Evolutionary conservation across 345 rosid species (phyloP), one percentile per base, ranked within the genome.

Genomic region (Aurinia saxatilis): DNA sequence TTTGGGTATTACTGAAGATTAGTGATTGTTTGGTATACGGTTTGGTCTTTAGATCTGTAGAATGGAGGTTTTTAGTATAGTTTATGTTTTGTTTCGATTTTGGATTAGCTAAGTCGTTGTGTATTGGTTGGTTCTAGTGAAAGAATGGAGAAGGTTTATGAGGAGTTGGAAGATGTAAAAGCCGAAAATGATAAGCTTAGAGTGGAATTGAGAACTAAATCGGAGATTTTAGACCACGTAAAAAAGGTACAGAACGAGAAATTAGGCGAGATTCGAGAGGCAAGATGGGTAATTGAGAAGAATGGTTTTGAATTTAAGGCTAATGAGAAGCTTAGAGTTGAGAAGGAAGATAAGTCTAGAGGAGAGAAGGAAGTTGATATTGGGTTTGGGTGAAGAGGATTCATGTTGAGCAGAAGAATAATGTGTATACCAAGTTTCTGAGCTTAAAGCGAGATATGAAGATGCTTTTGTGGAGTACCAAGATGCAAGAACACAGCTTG

Each of bases 131-230:
- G 31, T 27, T 27, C 1, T 65, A 74, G 78, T 34, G 80, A 18
- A n/a, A n/a, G n/a, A n/a, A 60, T 84, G 92, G 88, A 83, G 8
- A 74, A 60, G 67, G 68, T 88, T 38, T 74, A 60, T 49, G 87
- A 82, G 71, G 91, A 88, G 75, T 68, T 86, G 5, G 93, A 83
- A 19, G 84, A 81, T 47, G 80, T 86, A 18, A 92, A 81, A 78
- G 73, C 76, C 10, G 93, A 67, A 54, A 78, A 83, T 36, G 91
- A 84, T 64, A 83, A 77, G 82, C 86, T 88, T 7, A 78, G 66
- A 67, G 62, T 48, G 23, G 92, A 86, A 19, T 75, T 36, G 65
- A 76, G 54, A 66, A 63, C 33, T 73, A 84, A 83, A 65, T 65
- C 72, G 4, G 86, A 77, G 46, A 71, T 78, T 45, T 71, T 66